Base-by-base conservation (phyloP, 805 yeast genomes). In the Lipomyces spencermartinsiae region DNA sequence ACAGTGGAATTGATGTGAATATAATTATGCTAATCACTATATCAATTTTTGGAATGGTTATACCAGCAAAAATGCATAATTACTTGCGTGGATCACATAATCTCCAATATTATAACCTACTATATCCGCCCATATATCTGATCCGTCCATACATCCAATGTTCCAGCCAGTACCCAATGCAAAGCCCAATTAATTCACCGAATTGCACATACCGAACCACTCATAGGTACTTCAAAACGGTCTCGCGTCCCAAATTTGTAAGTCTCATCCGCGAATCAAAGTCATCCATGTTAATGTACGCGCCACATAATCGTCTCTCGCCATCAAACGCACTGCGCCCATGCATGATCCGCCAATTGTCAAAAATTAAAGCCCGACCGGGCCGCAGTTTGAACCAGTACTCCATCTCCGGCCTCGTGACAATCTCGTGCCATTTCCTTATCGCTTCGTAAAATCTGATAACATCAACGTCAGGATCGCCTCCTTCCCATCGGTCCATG, bases 261-360 rank as follows among this genome's bases (percentile, higher is more conserved):
- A 86, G 75, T 68, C 83, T 81, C 46, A 82, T 72, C 35, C 82
- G 77, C 34, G 84, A 81, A 10, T 86, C 78, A 76, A 86, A 89
- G 75, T 89, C 93, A 74, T 89, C 92, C 64, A 89, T 80, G 76
- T 87, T 87, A 70, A 86, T 81, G 76, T 89, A 89, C 1, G 91
- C 91, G 12, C 92, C 92, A 76, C 92, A 89, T 84, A 89, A 83
- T 72, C 91, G 79, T 76, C 92, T 81, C 74, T 84, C 83, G 1
- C 93, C 92, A 0, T 88, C 84, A 67, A 88, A 87, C 68, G 83
- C 88, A 58, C 87, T 85, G 74, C 92, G 82, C 19, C 89, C 87
- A 76, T 89, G 93, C 77, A 89, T 81, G 25, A 87, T 86, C 73
- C 93, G 77, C 92, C 92, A 89, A 75, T 89, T 89, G 75, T 89